Conservation (phyloP, 768 basidiomycete species). For the Termitomyces sp. region DNA sequence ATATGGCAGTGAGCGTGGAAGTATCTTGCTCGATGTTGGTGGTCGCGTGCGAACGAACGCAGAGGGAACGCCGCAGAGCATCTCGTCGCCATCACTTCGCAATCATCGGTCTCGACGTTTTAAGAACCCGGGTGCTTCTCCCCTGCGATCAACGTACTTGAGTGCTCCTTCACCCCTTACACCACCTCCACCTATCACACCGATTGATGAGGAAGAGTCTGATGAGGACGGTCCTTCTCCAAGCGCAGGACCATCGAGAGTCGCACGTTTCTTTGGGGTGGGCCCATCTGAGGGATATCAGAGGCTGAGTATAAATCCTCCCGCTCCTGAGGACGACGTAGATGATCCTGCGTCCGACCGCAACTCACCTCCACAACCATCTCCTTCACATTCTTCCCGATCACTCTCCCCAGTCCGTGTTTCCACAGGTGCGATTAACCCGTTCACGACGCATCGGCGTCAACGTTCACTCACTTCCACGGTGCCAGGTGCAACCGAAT, state of each 20-base stretch:
- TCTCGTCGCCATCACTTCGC: conserved; percentile 48
- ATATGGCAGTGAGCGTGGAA: conserved; percentile 95
- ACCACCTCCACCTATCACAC: conserved; percentile 69
- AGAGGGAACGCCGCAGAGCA: conserved; percentile 35
- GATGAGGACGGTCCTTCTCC: conserved; percentile 29
- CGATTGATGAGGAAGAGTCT: conserved; percentile 58
- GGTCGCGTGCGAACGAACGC: conserved; percentile 43
- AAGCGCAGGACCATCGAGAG: conserved; percentile 44
- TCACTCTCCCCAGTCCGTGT: conserved; percentile 55
- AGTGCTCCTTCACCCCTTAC: conserved; percentile 36
- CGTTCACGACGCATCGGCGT: conserved; percentile 70
- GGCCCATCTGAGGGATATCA: conserved; percentile 22
- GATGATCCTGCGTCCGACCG: conserved; percentile 18
- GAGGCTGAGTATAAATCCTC: conserved; percentile 20
- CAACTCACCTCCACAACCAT: conserved; percentile 12
- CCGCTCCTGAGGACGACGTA: conserved; percentile 16
- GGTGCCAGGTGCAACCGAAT: conserved; percentile 56
- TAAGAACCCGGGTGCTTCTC: conserved; percentile 36
- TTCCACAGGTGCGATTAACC: conserved; percentile 75
- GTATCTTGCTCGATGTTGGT: conserved; percentile 91
- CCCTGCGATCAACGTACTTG: conserved; percentile 51
- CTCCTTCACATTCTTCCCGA: conserved; percentile 44
- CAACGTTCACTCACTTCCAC: conserved; percentile 66
- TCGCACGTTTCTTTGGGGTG: conserved; percentile 17
- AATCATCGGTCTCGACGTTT: conserved; percentile 59